phyloP scores from a whole-genome alignment of 2,329 filamentous ascomycete genomes.

The Cercospora sojina region DNA sequence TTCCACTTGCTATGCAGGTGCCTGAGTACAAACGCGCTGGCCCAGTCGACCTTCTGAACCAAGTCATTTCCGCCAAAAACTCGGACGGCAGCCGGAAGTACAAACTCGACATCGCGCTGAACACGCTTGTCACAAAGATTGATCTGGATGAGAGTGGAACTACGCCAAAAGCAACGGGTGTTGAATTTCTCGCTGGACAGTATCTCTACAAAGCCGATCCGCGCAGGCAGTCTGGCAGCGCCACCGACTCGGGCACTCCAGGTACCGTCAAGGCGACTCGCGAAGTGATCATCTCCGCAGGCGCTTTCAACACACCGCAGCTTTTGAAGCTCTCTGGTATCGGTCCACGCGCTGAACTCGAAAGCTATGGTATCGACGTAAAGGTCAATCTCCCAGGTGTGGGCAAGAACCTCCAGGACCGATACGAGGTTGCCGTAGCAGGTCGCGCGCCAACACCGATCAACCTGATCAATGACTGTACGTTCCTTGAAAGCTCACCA shows the following conservation, averaged over 20 bases:
- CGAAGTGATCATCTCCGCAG: constrained; percentile 36
- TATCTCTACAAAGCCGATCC: constrained; percentile 42
- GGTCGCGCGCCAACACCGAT: constrained; percentile 43
- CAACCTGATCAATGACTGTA: constrained; percentile 42
- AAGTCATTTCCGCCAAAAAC: constrained; percentile 1
- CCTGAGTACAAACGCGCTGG: constrained; percentile 10
- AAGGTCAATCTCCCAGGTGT: constrained; percentile 52
- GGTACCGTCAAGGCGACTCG: constrained; percentile 41
- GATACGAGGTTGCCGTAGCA: constrained; percentile 54
- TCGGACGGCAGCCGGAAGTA: constrained; percentile 17
- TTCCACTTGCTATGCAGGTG: constrained; percentile 54
- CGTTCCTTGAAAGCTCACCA: constrained; percentile 28
- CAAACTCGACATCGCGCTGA: constrained; percentile 25
- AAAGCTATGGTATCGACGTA: constrained; percentile 45
- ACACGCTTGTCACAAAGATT: constrained; percentile 71
- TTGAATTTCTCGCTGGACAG: constrained; percentile 42
- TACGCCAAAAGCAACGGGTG: constrained; percentile 36
- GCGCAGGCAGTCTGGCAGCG: constrained; percentile 22
- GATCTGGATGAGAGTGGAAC: constrained; percentile 50
- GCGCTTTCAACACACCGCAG: constrained; percentile 53
- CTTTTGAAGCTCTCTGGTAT: constrained; percentile 57
- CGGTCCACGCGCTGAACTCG: constrained; percentile 45
- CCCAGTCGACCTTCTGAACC: constrained; percentile 10
- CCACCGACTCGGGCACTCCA: constrained; percentile 35
- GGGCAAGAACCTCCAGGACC: constrained; percentile 44